Evolutionary conservation across 164 flowering plant genomes (phyloP).

Genomic region (Umbilicus rupestris): DNA sequence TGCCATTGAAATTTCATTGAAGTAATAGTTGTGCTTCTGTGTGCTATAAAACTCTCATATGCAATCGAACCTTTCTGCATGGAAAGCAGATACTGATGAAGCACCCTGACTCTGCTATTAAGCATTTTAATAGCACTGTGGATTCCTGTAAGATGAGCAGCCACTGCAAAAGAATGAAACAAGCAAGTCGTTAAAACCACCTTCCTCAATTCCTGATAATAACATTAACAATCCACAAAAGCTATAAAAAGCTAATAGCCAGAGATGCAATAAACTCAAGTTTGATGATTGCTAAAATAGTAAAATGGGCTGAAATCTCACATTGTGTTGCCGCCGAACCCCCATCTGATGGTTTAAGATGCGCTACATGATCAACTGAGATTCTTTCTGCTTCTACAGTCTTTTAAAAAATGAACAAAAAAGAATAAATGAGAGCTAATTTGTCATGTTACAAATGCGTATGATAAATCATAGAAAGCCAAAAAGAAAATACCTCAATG

Average conservation of each 20-base stretch:
- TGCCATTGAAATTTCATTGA: neutral
- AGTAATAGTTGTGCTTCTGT: neutral
- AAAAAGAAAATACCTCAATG: slow-evolving; percentile 58
- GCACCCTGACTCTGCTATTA: slow-evolving; percentile 76
- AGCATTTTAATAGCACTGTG: slow-evolving; percentile 98
- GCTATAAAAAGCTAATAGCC: neutral
- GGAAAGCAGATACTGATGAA: slow-evolving; percentile 74
- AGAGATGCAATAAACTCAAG: neutral
- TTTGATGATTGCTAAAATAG: neutral
- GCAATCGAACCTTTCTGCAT: slow-evolving; percentile 68
- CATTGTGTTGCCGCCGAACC: slow-evolving; percentile 97
- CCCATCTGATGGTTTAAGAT: slow-evolving; percentile 98
- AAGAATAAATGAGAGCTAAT: slow-evolving; percentile 11
- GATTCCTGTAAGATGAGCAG: slow-evolving; percentile 93
- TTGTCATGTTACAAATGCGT: neutral
- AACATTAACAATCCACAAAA: neutral
- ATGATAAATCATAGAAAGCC: neutral
- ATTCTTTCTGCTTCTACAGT: slow-evolving; percentile 97
- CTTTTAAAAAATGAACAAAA: too few species aligned
- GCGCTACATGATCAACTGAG: slow-evolving; percentile 97
- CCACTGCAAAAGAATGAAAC: slow-evolving; percentile 49
- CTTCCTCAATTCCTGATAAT: neutral
- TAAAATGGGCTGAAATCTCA: slow-evolving; percentile 15
- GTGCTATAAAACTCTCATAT: neutral
- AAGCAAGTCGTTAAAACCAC: neutral